Conservation (phyloP, 805 yeast species). For the Candida coleopterorum region DNA sequence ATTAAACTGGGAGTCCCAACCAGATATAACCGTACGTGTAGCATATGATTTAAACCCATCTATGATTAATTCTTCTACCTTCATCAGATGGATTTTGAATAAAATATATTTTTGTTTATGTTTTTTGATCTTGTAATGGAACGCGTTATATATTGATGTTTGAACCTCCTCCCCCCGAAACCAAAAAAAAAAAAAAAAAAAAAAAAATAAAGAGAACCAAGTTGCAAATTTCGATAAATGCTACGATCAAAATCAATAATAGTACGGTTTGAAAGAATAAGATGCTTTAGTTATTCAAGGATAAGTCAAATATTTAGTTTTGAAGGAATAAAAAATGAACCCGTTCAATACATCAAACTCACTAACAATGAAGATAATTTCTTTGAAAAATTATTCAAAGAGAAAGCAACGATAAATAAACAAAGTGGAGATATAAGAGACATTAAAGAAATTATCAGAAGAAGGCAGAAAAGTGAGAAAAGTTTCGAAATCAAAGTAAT, state of each 20-base stretch:
- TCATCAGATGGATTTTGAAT: slow-evolving; percentile 47
- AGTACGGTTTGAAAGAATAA: too few species aligned
- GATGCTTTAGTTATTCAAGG: not conserved
- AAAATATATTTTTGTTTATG: not conserved
- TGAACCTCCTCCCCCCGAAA: too few species aligned
- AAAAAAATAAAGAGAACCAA: too few species aligned
- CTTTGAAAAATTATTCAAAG: not conserved
- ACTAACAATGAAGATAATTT: not conserved
- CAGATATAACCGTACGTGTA: slow-evolving; percentile 88
- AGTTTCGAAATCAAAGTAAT: slow-evolving; percentile 35
- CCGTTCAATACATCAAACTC: not conserved
- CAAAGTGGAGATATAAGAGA: not conserved
- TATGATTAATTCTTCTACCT: slow-evolving; percentile 91
- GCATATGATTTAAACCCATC: slow-evolving; percentile 99
- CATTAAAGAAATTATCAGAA: not conserved
- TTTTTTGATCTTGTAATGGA: not conserved
- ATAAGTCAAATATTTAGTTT: not conserved
- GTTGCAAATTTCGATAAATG: too few species aligned
- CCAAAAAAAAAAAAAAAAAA: too few species aligned
- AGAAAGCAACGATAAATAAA: not conserved
- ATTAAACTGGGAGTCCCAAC: slow-evolving; percentile 95
- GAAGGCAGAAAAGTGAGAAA: not conserved
- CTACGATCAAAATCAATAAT: too few species aligned
- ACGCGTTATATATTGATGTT: not conserved
- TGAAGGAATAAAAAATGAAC: not conserved